These are phyloP conservation scores for Obelidium mucronatum DNA, from an alignment of 192 early-diverging fungal species.

Conservation along the genomic window DNA sequence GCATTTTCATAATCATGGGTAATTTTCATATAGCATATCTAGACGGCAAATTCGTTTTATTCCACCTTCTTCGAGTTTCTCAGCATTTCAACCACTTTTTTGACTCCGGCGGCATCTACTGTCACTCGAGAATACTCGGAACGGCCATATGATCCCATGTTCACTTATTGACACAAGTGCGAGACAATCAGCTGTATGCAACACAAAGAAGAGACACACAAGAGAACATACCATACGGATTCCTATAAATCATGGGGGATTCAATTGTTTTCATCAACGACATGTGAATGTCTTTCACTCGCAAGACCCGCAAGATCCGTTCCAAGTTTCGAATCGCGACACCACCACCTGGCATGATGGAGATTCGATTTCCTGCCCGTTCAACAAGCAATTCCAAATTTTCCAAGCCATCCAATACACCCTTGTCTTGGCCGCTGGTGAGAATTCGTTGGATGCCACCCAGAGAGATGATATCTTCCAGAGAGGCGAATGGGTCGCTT, in stretches of 20 bases:
- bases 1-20: too few species aligned
- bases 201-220: too few species aligned
- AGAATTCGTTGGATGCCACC: constrained; percentile 70
- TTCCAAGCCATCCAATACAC: constrained; percentile 64
- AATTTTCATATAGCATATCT: too few species aligned
- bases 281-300: constrained; percentile 63
- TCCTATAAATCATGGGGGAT: constrained; percentile 44
- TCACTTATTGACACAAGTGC: constrained; percentile 29
- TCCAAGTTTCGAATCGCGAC: constrained; percentile 56
- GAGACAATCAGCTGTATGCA: neutral
- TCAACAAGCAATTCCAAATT: constrained; percentile 52
- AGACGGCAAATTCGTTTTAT: constrained; percentile 1
- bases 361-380: constrained; percentile 51
- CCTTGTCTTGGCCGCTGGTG: constrained; percentile 66
- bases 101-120: constrained; percentile 46
- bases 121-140: constrained; percentile 50
- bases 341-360: constrained; percentile 70
- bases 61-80: too few species aligned
- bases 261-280: constrained; percentile 48
- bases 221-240: neutral
- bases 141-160: constrained; percentile 51
- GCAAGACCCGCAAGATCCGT: constrained; percentile 52
- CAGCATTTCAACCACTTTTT: constrained; percentile 40
- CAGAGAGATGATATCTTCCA: constrained; percentile 63
- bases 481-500: constrained; percentile 60